Evolutionary conservation across 2,329 filamentous ascomycete genomes (phyloP).

Genomic region (Epichloe sibirici): DNA sequence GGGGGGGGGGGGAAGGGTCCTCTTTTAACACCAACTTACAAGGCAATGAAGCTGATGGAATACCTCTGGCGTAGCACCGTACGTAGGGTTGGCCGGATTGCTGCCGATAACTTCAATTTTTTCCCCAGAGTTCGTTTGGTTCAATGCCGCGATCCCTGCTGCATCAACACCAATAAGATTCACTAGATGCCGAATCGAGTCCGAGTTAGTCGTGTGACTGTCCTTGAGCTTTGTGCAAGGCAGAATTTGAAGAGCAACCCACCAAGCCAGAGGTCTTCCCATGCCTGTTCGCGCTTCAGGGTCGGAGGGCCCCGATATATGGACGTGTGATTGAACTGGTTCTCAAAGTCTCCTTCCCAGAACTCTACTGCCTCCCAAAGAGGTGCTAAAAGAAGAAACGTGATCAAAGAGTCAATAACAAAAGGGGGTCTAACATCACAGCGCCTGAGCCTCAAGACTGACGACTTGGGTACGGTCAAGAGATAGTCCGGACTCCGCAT

Average conservation of each 20-base stretch:
- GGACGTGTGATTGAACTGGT: constrained; percentile 1
- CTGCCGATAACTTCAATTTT: background rate
- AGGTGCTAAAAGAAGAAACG: background rate
- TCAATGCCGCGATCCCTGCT: background rate
- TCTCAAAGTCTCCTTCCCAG: constrained; percentile 3
- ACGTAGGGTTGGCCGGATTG: background rate
- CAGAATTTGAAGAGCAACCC: background rate
- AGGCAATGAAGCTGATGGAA: constrained; percentile 2
- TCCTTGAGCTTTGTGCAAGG: background rate
- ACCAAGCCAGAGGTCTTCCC: background rate
- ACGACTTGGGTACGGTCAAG: too few relatives aligned
- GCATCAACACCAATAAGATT: background rate
- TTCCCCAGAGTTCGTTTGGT: background rate
- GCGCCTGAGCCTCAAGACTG: too few relatives aligned
- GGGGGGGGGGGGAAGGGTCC: too few relatives aligned
- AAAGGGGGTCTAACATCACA: background rate
- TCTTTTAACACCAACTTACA: background rate
- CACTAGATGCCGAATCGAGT: background rate
- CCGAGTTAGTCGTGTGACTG: background rate
- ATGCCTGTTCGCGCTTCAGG: background rate
- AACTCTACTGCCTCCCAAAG: constrained; percentile 3
- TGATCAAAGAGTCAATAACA: background rate
- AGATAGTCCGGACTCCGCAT: too few relatives aligned
- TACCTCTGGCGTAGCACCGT: background rate
- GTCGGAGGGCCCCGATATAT: constrained; percentile 1